Evolutionary conservation across 2,329 filamentous ascomycete species (phyloP).

Genomic region (Aspergillus puulaauensis): DNA sequence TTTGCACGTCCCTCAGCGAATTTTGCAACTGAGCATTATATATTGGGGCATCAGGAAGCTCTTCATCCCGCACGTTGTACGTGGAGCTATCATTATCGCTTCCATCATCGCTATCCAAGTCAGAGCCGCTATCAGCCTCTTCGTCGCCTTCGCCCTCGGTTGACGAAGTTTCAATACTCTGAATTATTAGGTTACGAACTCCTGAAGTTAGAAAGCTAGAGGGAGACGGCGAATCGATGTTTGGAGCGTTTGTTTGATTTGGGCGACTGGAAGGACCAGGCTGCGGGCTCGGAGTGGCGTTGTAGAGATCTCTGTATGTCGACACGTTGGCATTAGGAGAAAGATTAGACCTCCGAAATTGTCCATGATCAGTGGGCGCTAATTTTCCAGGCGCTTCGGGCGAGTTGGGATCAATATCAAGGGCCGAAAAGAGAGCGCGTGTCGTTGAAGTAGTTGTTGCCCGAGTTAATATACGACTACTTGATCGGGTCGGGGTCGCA

Average conservation of each 20-base stretch:
- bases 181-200: background rate
- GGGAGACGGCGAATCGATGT: background rate
- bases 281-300: slow-evolving; percentile 2
- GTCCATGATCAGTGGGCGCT: background rate
- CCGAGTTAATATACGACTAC: background rate
- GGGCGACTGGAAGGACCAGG: background rate
- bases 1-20: background rate
- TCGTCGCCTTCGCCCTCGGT: background rate
- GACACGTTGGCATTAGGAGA: background rate
- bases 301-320: slow-evolving; percentile 14
- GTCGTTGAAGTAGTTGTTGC: background rate
- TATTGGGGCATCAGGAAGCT: slow-evolving; percentile 16
- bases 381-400: background rate
- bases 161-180: background rate
- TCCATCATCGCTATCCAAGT: background rate
- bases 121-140: background rate
- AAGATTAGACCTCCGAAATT: background rate
- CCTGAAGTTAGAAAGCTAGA: background rate
- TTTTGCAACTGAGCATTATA: slow-evolving; percentile 12
- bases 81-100: background rate
- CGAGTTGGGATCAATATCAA: background rate
- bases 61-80: slow-evolving; percentile 14
- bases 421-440: background rate
- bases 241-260: background rate
- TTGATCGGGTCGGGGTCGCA: background rate